Evolutionary conservation across 306 rosid species (phyloP).

Genomic region (Parietaria judaica): DNA sequence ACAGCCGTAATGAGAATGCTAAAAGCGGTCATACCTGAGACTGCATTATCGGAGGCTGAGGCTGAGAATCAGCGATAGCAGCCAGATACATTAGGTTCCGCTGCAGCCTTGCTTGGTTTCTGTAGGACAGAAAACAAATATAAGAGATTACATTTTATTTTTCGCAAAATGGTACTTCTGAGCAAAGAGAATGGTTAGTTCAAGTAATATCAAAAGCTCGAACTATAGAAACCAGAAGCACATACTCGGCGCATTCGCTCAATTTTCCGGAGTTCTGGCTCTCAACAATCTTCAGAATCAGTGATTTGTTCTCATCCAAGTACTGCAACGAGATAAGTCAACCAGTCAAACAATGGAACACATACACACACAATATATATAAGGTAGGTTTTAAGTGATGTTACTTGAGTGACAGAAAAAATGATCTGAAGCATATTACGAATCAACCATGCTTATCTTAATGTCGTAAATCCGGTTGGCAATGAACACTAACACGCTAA

Average conservation of each 20-base stretch:
- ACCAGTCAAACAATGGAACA: not conserved
- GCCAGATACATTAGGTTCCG: conserved; percentile 96
- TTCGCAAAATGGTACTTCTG: not conserved
- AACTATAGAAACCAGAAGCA: conserved; percentile 6
- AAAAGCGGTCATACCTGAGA: conserved; percentile 56
- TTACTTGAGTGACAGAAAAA: no score
- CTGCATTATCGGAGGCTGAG: conserved; percentile 78
- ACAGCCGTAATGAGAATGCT: no score
- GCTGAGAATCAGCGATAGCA: conserved; percentile 99
- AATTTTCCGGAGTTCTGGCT: conserved; percentile 92
- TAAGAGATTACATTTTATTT: no score
- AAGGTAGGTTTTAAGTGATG: no score
- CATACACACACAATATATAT: no score
- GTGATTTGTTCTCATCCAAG: conserved; percentile 97
- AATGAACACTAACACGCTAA: no score
- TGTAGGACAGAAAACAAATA: conserved; percentile 9
- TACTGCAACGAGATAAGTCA: conserved; percentile 32
- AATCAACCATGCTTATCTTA: no score
- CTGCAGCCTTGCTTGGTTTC: conserved; percentile 97
- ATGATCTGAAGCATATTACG: no score
- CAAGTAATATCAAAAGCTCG: not conserved
- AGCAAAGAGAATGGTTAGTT: not conserved
- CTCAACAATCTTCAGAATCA: conserved; percentile 96
- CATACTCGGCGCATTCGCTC: conserved; percentile 97
- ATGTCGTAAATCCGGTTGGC: no score